Conservation (phyloP, 352 stramenopile genomes). For the Pythium phragmitis region DNA sequence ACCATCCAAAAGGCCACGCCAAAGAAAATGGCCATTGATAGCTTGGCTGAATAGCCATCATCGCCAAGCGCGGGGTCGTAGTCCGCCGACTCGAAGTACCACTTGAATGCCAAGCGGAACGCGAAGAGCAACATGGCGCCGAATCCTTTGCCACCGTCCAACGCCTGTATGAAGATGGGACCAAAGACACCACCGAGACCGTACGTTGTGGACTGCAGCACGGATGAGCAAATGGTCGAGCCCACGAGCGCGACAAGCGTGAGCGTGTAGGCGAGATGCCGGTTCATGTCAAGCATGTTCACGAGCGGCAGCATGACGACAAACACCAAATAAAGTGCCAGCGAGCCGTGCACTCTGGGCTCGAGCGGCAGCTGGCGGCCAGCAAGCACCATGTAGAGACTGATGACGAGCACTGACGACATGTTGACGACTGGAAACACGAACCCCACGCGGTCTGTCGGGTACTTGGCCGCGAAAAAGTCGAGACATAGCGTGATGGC, state of each 20-base stretch:
- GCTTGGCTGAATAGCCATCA: constrained; percentile 24
- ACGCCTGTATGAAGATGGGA: constrained; percentile 70
- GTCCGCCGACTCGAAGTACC: constrained; percentile 30
- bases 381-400: constrained; percentile 76
- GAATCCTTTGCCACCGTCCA: constrained; percentile 79
- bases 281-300: constrained; percentile 55
- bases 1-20: constrained; percentile 56
- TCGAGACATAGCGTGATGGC: constrained; percentile 75
- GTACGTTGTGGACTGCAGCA: constrained; percentile 76
- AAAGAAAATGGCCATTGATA: constrained; percentile 75
- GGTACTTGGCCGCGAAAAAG: constrained; percentile 66
- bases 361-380: constrained; percentile 63
- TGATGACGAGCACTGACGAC: constrained; percentile 77
- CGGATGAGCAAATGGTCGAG: constrained; percentile 60
- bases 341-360: constrained; percentile 50
- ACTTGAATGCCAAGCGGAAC: constrained; percentile 60
- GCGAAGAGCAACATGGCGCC: constrained; percentile 70
- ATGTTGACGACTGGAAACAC: constrained; percentile 86
- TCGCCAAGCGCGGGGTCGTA: background rate
- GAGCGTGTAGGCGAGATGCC: constrained; percentile 46
- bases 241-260: constrained; percentile 64
- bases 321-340: constrained; percentile 54
- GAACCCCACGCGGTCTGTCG: constrained; percentile 64
- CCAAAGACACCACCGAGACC: constrained; percentile 79
- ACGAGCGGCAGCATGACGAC: constrained; percentile 54